Base-by-base conservation (phyloP, 352 stramenopile genomes). In the Saprolegnia parasitica region DNA sequence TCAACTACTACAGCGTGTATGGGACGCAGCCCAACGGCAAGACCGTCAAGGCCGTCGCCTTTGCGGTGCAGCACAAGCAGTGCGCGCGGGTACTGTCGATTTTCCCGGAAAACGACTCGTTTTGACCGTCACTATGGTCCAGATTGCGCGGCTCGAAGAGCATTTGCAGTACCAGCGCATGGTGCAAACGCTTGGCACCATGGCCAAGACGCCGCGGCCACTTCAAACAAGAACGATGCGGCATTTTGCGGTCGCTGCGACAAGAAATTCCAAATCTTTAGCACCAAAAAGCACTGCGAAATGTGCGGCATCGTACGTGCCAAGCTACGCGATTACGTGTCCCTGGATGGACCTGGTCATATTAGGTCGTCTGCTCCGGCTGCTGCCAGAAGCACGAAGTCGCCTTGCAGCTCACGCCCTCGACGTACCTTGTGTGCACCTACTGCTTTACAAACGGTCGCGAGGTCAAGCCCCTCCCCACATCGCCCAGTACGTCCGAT, bases 1-100 rank as follows among this genome's bases (percentile, higher is more conserved):
- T 70, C 32, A 60, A 60, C 52, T 60, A 60, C 52, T 60, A 60
- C 52, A 60, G 52, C 35, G 52, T 60, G 11, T 60, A 60, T 9
- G 52, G 52, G 24, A 60, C 52, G 35, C 52, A 60, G 35, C 52
- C 52, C 52, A 60, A 60, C 35, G 52, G 52, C 24, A 60, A 60
- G 35, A 60, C 35, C 3, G 52, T 60, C 35, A 60, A 60, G 9
- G 11, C 52, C 24, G 52, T 60, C 52, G 52, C 52, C 24, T 60
- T 60, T 24, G 52, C 52, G 11, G 35, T 60, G 24, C 52, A 60
- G 35, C 52, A 60, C 52, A 40, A 35, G 24, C 52, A 60, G 35
- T 60, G 52, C 52, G 35, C 52, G 35, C 24, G 52, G 35, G 52
- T 60, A 60, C 52, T 4, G 11, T 16, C 11, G 8, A 58, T 60